Evolutionary conservation across 345 rosid species (phyloP).

Genomic region (Eucalyptus marginata): DNA sequence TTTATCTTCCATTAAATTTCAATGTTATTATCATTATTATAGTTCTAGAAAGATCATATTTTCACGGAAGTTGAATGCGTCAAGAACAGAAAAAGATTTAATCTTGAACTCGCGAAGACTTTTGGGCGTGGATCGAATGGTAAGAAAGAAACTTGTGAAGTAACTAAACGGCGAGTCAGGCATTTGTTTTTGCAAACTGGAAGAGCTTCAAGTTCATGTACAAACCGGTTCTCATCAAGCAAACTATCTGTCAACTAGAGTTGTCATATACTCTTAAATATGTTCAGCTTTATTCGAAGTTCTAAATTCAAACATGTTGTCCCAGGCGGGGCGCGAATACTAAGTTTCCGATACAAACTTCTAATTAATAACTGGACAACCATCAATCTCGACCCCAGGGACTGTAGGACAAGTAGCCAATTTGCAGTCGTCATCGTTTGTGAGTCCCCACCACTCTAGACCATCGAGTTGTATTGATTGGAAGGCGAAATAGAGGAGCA

Average conservation of each 20-base stretch:
- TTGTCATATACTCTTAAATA: not conserved
- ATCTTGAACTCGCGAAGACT: not conserved
- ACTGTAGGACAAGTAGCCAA: slow-evolving; percentile 59
- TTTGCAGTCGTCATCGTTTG: slow-evolving; percentile 34
- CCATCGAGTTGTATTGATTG: slow-evolving; percentile 38
- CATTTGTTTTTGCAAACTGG: not conserved
- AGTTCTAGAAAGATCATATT: not conserved
- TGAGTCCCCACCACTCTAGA: slow-evolving; percentile 67
- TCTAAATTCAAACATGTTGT: not conserved
- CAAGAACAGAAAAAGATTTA: not conserved
- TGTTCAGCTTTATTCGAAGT: not conserved
- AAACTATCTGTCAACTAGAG: not conserved
- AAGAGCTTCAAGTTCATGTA: not conserved
- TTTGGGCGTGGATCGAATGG: not conserved
- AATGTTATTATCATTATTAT: not conserved
- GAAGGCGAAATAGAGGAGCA: slow-evolving; percentile 38
- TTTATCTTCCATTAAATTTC: not conserved
- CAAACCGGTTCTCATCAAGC: not conserved
- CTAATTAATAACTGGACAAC: slow-evolving; percentile 43
- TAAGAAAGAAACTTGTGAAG: not conserved
- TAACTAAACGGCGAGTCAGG: not conserved
- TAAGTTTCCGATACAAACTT: not conserved
- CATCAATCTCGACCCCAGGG: slow-evolving; percentile 29
- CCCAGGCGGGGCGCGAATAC: not conserved
- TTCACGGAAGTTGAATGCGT: not conserved